Conservation (phyloP, 2,329 filamentous ascomycete genomes). For the Fusarium equiseti region DNA sequence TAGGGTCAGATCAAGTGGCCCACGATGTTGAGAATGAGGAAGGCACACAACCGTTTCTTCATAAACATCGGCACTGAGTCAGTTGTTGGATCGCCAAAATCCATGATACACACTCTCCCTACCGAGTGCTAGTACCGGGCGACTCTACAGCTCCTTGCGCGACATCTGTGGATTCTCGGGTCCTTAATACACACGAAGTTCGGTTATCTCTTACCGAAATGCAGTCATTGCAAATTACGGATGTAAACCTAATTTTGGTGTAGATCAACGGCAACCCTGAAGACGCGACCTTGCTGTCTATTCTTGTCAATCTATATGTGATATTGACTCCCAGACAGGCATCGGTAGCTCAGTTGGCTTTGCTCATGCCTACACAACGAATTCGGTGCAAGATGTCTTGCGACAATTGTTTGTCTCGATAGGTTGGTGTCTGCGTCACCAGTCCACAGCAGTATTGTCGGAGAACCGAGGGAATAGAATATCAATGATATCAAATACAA, state of each 20-base stretch:
- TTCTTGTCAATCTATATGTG: neutral
- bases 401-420: neutral
- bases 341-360: neutral
- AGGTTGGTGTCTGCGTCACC: conserved; percentile 34
- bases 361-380: conserved; percentile 51
- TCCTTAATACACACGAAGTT: neutral
- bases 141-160: neutral
- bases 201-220: neutral
- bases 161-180: neutral
- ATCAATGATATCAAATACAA: conserved; percentile 42
- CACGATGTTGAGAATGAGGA: neutral
- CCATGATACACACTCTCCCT: neutral
- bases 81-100: neutral
- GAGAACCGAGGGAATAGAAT: conserved; percentile 41
- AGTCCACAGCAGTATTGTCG: conserved; percentile 27
- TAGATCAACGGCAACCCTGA: neutral
- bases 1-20: neutral
- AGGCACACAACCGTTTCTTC: neutral
- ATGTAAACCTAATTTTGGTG: neutral
- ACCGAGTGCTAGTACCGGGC: neutral
- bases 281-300: neutral
- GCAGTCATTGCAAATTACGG: neutral
- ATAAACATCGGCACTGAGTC: neutral
- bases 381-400: conserved; percentile 15
- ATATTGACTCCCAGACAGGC: neutral